Evolutionary conservation across 73 alveolate genomes (phyloP).

Genomic region (Stentor coeruleus): DNA sequence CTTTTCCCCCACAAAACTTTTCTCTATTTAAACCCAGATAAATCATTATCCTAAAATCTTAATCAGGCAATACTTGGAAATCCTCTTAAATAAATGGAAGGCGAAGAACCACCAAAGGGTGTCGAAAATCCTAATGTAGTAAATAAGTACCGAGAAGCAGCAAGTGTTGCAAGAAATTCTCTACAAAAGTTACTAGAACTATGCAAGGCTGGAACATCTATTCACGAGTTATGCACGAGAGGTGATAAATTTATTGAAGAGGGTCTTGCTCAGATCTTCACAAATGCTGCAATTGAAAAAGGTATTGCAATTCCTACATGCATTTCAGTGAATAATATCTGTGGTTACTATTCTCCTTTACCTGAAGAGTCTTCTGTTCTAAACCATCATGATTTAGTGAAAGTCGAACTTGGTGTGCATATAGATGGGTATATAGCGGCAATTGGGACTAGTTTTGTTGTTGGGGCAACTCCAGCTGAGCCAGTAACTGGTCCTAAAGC

Average conservation of each 20-base stretch:
- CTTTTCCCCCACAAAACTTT: too few species aligned
- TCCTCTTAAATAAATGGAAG: slow-evolving; percentile 49
- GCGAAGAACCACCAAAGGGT: slow-evolving; percentile 53
- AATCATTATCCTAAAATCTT: too few species aligned
- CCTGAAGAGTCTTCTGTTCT: slow-evolving; percentile 62
- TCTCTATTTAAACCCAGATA: too few species aligned
- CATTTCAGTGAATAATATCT: slow-evolving; percentile 90
- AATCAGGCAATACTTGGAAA: too few species aligned
- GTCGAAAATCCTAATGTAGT: slow-evolving; percentile 74
- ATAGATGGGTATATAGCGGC: slow-evolving; percentile 88
- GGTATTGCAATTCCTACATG: slow-evolving; percentile 98
- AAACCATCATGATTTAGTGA: slow-evolving; percentile 83
- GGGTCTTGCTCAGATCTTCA: slow-evolving; percentile 58
- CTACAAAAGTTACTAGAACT: slow-evolving; percentile 50
- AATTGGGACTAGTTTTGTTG: slow-evolving; percentile 85
- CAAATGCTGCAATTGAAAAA: slow-evolving; percentile 82
- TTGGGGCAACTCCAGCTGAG: slow-evolving; percentile 43
- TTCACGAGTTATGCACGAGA: slow-evolving; percentile 66
- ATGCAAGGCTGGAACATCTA: slow-evolving; percentile 72
- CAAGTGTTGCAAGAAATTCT: slow-evolving; percentile 63
- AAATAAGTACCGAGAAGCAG: slow-evolving; percentile 84
- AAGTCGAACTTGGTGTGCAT: slow-evolving; percentile 82
- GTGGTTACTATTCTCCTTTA: slow-evolving; percentile 94
- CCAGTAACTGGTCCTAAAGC: slow-evolving; percentile 83
- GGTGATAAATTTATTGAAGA: slow-evolving; percentile 68